A percentile compares a stretch with the other conserved stretches of the same genome.
phyloP scores from a whole-genome alignment of 768 basidiomycete genomes.

The Crassisporium funariophilum region DNA sequence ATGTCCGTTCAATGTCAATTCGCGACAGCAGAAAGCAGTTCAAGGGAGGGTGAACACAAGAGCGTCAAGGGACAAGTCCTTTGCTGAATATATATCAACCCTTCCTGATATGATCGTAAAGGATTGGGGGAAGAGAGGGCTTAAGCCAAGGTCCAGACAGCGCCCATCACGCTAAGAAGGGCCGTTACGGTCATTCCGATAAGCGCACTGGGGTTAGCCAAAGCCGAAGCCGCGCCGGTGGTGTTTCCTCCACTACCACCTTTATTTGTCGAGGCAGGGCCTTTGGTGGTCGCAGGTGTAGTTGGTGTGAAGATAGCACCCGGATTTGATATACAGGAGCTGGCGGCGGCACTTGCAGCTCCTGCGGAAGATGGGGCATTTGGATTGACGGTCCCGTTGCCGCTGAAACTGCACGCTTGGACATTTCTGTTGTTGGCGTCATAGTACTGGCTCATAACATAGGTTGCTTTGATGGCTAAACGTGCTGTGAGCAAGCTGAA shows the following conservation, averaged over 20 bases:
- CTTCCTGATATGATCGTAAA: no score
- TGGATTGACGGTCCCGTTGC: slow-evolving; percentile 80
- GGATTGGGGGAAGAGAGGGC: no score
- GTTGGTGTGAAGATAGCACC: slow-evolving; percentile 65
- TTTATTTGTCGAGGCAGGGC: slow-evolving; percentile 1
- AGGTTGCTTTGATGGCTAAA: slow-evolving; percentile 77
- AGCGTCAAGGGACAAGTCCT: no score
- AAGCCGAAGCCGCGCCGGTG: slow-evolving; percentile 9
- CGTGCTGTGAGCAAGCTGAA: slow-evolving; percentile 2
- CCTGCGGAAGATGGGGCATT: slow-evolving; percentile 50
- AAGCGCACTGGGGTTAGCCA: slow-evolving; percentile 16
- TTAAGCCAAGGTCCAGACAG: slow-evolving; percentile 23
- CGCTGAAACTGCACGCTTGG: slow-evolving; percentile 75
- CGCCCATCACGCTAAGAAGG: slow-evolving; percentile 18
- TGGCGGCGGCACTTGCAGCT: slow-evolving; percentile 57
- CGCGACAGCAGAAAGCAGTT: no score
- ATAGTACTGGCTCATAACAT: slow-evolving; percentile 80
- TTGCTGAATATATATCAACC: no score
- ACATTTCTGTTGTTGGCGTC: slow-evolving; percentile 58
- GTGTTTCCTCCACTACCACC: no score
- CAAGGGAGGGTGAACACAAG: no score
- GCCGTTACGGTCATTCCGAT: slow-evolving; percentile 22
- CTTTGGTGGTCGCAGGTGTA: slow-evolving; percentile 34
- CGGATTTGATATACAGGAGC: slow-evolving; percentile 68
- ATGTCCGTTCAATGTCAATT: no score